Base-by-base conservation (phyloP, 805 yeast species). In the Ogataea corticis region DNA sequence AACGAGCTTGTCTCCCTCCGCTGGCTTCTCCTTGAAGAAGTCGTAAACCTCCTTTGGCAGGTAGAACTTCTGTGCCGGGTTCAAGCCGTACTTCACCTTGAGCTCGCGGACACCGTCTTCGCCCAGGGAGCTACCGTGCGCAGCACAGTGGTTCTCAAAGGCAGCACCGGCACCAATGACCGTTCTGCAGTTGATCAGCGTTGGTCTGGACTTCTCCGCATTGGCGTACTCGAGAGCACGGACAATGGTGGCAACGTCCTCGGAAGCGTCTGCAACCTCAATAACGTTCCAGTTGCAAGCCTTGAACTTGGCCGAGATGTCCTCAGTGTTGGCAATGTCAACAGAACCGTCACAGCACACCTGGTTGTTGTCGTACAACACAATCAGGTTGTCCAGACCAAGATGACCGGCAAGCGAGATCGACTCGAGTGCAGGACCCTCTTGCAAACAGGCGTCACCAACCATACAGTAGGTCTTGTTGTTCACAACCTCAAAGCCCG, bases 371-470 rank as follows among this genome's bases (percentile, higher is more conserved):
- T 92, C 99, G 82, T 91, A 92, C 71, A 92, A 80, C 51, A 91
- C 90, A 71, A 92, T 88, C 75, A 92, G 81, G 76, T 91, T 91
- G 70, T 85, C 85, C 67, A 92, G 82, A 75, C 89, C 79, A 70
- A 91, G 78, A 73, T 92, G 99, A 62, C 99, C 99, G 54, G 99
- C 99, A 49, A 91, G 71, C 27, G 99, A 92, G 55, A 80, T 79
- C 45, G 97, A 92, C 77, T 92, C 99, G 47, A 92, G 80, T 50
- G 97, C 80, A 51, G 92, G 88, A 80, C 99, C 99, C 77, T 92
- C 99, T 87, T 85, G 86, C 76, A 92, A 76, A 77, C 99, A 92
- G 59, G 98, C 99, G 61, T 92, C 99, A 73, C 99, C 99, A 51
- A 91, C 73, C 73, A 92, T 83, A 59, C 72, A 70, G 73, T 82